phyloP scores from a whole-genome alignment of 129 eudicot genomes.

The Mikania micrantha region DNA sequence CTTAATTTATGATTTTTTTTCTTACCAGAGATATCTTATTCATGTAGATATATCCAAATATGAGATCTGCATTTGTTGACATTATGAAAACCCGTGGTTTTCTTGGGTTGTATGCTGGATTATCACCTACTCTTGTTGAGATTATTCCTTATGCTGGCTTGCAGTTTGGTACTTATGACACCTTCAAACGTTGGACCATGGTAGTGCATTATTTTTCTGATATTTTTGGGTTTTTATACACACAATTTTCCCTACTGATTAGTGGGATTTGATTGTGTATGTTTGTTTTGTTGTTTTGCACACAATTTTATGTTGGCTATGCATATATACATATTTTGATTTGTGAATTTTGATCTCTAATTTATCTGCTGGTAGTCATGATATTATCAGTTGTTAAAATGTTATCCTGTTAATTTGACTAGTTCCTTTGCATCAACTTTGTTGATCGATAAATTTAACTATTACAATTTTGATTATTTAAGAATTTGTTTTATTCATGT shows the following conservation, averaged over 20 bases:
- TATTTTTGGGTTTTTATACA: not conserved
- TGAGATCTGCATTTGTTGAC: slow-evolving; percentile 79
- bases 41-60: slow-evolving; percentile 77
- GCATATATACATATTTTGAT: not conserved
- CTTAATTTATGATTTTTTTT: not conserved
- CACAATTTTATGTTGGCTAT: not conserved
- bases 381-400: not conserved
- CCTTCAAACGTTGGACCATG: slow-evolving; percentile 95
- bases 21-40: slow-evolving; percentile 1
- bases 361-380: not conserved
- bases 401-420: not conserved
- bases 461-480: not conserved
- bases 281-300: too few species aligned
- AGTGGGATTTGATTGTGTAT: too few species aligned
- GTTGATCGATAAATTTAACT: not conserved
- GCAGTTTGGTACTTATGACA: slow-evolving; percentile 95
- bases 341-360: not conserved
- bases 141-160: slow-evolving; percentile 93
- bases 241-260: too few species aligned
- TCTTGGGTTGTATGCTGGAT: slow-evolving; percentile 82
- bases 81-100: slow-evolving; percentile 64
- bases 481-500: not conserved
- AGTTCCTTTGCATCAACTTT: not conserved
- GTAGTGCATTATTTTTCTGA: slow-evolving; percentile 25
- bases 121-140: slow-evolving; percentile 84